These are phyloP conservation scores for Colletotrichum eleusines DNA, from an alignment of 2,329 filamentous ascomycete species.

Conservation along the genomic window DNA sequence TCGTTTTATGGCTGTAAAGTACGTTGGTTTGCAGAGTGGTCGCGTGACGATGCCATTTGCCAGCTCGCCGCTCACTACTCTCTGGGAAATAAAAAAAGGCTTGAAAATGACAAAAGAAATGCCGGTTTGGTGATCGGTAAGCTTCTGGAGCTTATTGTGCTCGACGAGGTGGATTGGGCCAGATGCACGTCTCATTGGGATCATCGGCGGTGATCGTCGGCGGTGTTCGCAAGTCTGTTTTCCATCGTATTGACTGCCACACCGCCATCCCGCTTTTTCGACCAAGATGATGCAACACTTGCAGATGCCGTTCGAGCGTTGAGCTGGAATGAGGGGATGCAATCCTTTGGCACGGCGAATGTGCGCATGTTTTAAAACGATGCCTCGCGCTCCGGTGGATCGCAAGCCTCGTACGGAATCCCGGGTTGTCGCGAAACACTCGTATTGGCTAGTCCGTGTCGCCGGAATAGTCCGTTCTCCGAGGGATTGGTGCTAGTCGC, in stretches of 20 bases:
- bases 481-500: conserved; percentile 24
- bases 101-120: conserved; percentile 42
- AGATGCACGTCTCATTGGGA: not conserved
- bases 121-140: conserved; percentile 19
- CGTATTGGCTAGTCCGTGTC: conserved; percentile 18
- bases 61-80: conserved; percentile 35
- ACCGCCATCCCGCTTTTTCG: not conserved
- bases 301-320: conserved; percentile 19
- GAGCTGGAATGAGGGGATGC: not conserved
- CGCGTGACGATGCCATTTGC: conserved; percentile 25
- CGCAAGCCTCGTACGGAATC: conserved; percentile 12
- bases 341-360: not conserved
- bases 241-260: not conserved
- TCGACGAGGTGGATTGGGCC: not conserved
- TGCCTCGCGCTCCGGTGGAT: not conserved
- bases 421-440: conserved; percentile 1
- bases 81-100: conserved; percentile 34
- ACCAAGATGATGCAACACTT: conserved; percentile 3
- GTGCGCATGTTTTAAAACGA: conserved; percentile 10
- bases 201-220: conserved; percentile 10
- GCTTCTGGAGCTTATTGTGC: conserved; percentile 10
- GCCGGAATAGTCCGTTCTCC: conserved; percentile 24
- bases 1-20: conserved; percentile 47
- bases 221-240: not conserved
- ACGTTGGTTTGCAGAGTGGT: conserved; percentile 33